phyloP scores from a whole-genome alignment of 2,329 filamentous ascomycete species.

The Monosporascus sp. region DNA sequence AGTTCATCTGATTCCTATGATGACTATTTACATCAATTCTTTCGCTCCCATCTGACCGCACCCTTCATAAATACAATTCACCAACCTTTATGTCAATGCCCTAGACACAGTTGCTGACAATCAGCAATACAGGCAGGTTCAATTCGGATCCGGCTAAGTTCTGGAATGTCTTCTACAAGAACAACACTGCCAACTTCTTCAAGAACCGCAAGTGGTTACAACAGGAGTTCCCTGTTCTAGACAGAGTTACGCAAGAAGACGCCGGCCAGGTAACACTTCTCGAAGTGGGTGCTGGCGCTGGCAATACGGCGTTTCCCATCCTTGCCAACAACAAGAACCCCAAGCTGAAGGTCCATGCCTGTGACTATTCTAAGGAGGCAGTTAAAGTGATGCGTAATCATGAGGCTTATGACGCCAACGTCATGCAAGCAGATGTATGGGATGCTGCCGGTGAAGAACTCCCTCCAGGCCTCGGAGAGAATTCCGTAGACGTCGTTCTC shows the following conservation, averaged over 20 bases:
- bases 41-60: slow-evolving; percentile 68
- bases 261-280: slow-evolving; percentile 68
- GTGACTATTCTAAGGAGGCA: slow-evolving; percentile 92
- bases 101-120: slow-evolving; percentile 33
- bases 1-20: slow-evolving; percentile 66
- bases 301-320: slow-evolving; percentile 94
- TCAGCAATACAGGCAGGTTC: slow-evolving; percentile 59
- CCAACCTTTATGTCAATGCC: slow-evolving; percentile 3
- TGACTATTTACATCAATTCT: slow-evolving; percentile 58
- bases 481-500: slow-evolving; percentile 84
- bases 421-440: slow-evolving; percentile 91
- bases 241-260: slow-evolving; percentile 64
- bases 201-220: slow-evolving; percentile 97
- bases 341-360: slow-evolving; percentile 79
- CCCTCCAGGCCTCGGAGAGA: slow-evolving; percentile 70
- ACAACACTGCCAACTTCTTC: slow-evolving; percentile 97
- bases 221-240: slow-evolving; percentile 91
- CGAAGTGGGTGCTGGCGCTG: slow-evolving; percentile 91
- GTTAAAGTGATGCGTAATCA: slow-evolving; percentile 86
- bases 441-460: slow-evolving; percentile 71
- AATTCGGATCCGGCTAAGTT: slow-evolving; percentile 87
- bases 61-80: slow-evolving; percentile 8
- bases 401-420: slow-evolving; percentile 64
- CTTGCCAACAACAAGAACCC: slow-evolving; percentile 79
- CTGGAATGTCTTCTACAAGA: slow-evolving; percentile 98